phyloP scores from a whole-genome alignment of 164 flowering plant species.

The Akebia trifoliata region DNA sequence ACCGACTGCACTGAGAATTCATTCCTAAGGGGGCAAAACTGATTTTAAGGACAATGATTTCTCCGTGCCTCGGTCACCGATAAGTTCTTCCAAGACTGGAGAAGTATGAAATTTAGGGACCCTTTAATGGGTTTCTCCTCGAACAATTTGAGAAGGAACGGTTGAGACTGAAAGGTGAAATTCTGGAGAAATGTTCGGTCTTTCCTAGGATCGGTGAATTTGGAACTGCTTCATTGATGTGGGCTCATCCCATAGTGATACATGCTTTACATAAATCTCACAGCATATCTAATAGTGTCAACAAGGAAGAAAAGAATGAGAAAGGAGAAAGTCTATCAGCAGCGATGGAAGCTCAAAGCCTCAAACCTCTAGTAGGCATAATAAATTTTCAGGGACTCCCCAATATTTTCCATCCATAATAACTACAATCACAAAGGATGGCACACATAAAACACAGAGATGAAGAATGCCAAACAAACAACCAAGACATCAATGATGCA shows the following conservation, averaged over 20 bases:
- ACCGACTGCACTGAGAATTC: no score
- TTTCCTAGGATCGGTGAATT: conserved; percentile 5
- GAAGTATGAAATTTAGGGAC: neutral
- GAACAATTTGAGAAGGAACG: conserved; percentile 44
- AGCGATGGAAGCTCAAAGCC: neutral
- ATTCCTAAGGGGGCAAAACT: no score
- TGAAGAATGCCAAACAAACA: neutral
- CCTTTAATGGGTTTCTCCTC: conserved; percentile 15
- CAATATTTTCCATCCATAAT: conserved; percentile 3
- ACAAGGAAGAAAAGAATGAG: neutral
- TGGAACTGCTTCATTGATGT: conserved; percentile 29
- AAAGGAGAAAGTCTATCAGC: neutral
- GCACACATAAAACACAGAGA: conserved; percentile 7
- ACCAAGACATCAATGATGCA: neutral
- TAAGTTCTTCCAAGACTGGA: no score
- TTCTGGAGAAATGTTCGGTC: neutral
- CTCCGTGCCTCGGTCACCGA: no score
- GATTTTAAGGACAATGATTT: no score
- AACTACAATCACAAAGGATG: conserved; percentile 3
- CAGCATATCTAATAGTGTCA: neutral
- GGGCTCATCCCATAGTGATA: neutral
- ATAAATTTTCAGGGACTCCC: neutral
- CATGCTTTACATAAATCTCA: neutral
- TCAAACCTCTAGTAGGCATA: neutral
- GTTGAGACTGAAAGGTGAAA: conserved; percentile 25